A percentile compares a stretch with the other conserved stretches of the same genome.
phyloP scores from a whole-genome alignment of 163 green algal genomes.

The Coccomyxa subellipsoidea region DNA sequence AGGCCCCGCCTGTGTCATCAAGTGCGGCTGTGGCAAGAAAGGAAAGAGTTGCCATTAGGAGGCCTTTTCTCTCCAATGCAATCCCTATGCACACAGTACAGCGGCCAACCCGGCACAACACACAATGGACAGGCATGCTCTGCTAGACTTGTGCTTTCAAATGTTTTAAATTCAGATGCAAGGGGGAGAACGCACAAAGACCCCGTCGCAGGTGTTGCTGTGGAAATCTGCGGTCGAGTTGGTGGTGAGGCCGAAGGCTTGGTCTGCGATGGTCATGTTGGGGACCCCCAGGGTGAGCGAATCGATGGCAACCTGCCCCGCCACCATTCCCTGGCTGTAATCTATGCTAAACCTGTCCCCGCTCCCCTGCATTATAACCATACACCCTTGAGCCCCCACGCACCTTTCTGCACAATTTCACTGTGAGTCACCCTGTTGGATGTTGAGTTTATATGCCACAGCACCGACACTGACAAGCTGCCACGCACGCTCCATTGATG shows the following conservation, averaged over 20 bases:
- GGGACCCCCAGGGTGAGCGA: background rate
- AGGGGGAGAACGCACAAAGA: background rate
- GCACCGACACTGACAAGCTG: too few relatives aligned
- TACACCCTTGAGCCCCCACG: background rate
- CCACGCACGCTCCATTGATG: too few relatives aligned
- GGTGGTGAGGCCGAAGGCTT: background rate
- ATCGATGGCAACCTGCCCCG: background rate
- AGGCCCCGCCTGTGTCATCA: background rate
- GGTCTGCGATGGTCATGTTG: background rate
- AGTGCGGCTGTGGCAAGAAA: background rate
- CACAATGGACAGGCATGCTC: too few relatives aligned
- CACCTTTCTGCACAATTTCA: too few relatives aligned
- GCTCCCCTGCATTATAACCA: background rate
- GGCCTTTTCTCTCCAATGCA: too few relatives aligned
- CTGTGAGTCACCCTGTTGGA: too few relatives aligned
- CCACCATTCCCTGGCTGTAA: background rate
- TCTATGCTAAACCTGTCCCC: background rate
- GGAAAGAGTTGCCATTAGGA: background rate
- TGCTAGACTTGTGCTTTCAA: too few relatives aligned
- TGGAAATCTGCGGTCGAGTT: background rate
- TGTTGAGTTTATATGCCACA: too few relatives aligned
- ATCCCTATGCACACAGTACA: too few relatives aligned
- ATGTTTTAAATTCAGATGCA: too few relatives aligned
- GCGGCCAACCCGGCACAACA: too few relatives aligned
- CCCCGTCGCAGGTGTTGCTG: background rate